Percentiles rank a stretch among this genome's conserved stretches.
phyloP scores from a whole-genome alignment of 1,284 basidiomycete genomes.

The Ceratobasidium sp. region DNA sequence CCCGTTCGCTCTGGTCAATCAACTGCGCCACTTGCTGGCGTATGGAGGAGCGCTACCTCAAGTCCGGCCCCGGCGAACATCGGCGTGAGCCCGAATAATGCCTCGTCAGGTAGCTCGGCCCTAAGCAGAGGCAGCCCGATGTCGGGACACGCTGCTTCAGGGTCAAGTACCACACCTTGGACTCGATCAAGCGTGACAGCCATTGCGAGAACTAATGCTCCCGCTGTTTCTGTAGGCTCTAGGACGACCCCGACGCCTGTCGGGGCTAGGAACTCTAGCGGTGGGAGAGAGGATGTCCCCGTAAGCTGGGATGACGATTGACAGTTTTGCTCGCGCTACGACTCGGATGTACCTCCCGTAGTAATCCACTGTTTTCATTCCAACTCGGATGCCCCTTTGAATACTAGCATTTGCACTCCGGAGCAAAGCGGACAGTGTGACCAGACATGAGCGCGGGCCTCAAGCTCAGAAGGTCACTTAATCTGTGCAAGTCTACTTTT shows the following conservation, averaged over 20 bases:
- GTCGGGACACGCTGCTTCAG: conserved; percentile 9
- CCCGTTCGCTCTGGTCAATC: conserved; percentile 15
- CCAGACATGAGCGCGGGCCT: not conserved
- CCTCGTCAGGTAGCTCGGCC: not conserved
- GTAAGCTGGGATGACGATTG: conserved; percentile 36
- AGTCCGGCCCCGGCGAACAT: not conserved
- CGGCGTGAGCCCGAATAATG: conserved; percentile 3
- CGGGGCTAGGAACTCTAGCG: not conserved
- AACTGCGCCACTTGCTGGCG: not conserved
- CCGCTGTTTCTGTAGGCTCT: not conserved
- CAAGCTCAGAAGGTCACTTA: conserved; percentile 10
- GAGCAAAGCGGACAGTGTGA: not conserved
- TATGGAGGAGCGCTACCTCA: conserved; percentile 30
- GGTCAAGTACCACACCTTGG: conserved; percentile 36
- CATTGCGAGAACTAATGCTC: not conserved
- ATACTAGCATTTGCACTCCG: not conserved
- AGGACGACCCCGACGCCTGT: not conserved
- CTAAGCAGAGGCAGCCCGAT: not conserved
- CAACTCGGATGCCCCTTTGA: not conserved
- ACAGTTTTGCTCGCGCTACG: too few relatives aligned
- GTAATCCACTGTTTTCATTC: not conserved
- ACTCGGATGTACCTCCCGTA: not conserved
- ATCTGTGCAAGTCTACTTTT: conserved; percentile 6
- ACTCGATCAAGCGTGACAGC: conserved; percentile 21
- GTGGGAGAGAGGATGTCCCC: conserved; percentile 10